phyloP scores from a whole-genome alignment of 768 basidiomycete genomes.

The Mrakia frigida region DNA sequence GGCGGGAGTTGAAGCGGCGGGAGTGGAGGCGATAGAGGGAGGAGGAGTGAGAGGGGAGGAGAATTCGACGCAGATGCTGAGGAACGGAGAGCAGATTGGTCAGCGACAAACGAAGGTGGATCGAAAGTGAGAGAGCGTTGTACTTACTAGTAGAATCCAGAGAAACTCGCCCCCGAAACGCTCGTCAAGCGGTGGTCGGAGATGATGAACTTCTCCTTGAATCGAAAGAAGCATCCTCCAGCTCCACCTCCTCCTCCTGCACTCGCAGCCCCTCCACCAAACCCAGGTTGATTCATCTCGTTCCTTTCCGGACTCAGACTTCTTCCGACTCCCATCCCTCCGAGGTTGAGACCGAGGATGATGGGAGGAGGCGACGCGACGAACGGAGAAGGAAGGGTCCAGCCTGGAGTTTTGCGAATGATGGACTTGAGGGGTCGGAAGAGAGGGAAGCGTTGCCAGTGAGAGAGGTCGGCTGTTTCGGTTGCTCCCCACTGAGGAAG shows the following conservation, averaged over 20 bases:
- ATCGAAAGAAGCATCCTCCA: conserved; percentile 68
- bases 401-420: background rate
- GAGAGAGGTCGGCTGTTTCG: conserved; percentile 84
- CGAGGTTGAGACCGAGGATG: conserved; percentile 5
- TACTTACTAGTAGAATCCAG: conserved; percentile 14
- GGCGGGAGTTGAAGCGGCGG: conserved; percentile 42
- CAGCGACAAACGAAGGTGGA: background rate
- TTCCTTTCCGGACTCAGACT: conserved; percentile 13
- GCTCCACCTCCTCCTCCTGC: conserved; percentile 31
- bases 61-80: conserved; percentile 91
- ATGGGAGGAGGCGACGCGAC: conserved; percentile 17
- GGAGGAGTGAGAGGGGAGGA: conserved; percentile 56
- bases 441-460: conserved; percentile 90
- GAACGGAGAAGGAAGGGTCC: conserved; percentile 22
- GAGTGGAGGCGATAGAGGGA: conserved; percentile 37
- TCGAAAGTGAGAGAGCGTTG: background rate
- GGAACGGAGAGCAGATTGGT: conserved; percentile 54
- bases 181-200: conserved; percentile 89
- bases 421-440: conserved; percentile 64
- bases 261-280: conserved; percentile 11
- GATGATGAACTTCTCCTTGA: conserved; percentile 96
- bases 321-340: background rate
- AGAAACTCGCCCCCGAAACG: conserved; percentile 67
- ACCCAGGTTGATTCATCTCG: background rate
- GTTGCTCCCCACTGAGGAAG: conserved; percentile 51